Evolutionary conservation across 164 flowering plant genomes (phyloP).

Genomic region (Nelumbo lutea): DNA sequence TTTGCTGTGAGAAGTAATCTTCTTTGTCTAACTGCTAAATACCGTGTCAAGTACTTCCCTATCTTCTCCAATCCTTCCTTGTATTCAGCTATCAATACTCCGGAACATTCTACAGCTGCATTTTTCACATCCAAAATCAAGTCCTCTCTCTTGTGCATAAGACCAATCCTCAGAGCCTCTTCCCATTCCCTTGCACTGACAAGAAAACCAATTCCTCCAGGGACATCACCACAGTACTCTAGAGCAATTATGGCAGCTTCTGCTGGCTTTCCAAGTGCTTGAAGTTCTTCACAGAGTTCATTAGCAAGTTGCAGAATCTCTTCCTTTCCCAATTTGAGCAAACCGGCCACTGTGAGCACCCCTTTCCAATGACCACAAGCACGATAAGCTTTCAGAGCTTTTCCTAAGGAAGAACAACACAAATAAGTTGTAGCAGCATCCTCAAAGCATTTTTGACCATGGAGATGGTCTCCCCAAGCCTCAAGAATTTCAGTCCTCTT

Average conservation of each 20-base stretch:
- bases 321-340: constrained; percentile 56
- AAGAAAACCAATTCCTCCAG: constrained; percentile 45
- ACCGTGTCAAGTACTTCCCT: constrained; percentile 85
- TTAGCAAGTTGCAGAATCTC: constrained; percentile 58
- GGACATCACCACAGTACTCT: constrained; percentile 78
- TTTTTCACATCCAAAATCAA: constrained; percentile 48
- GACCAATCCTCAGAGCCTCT: constrained; percentile 85
- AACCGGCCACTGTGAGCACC: constrained; percentile 79
- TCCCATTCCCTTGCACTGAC: constrained; percentile 89
- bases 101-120: constrained; percentile 76
- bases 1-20: constrained; percentile 84
- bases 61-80: constrained; percentile 88
- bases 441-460: constrained; percentile 60
- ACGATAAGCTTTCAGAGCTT: constrained; percentile 84
- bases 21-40: constrained; percentile 92
- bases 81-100: constrained; percentile 47
- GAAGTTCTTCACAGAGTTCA: constrained; percentile 93
- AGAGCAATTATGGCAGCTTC: constrained; percentile 93
- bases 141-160: constrained; percentile 59
- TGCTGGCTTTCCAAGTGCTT: constrained; percentile 83
- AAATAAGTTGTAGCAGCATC: constrained; percentile 85
- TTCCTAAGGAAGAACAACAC: constrained; percentile 65
- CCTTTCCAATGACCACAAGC: constrained; percentile 84
- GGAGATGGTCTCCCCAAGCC: constrained; percentile 92
- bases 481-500: constrained; percentile 68